Evolutionary conservation across 345 rosid species (phyloP).

Genomic region (Gossypioides kirkii): DNA sequence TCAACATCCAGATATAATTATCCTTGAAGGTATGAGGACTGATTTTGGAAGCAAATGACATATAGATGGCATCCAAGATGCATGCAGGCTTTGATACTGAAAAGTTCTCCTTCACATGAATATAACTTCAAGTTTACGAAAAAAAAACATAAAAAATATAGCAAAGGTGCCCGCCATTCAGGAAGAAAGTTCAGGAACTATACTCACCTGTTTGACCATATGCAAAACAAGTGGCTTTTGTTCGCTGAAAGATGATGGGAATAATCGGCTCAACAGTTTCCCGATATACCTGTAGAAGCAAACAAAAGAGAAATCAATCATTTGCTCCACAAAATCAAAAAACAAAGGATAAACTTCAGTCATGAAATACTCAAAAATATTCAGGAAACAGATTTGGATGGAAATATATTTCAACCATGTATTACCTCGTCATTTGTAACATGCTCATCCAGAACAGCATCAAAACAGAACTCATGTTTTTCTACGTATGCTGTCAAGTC

Average conservation of each 20-base stretch:
- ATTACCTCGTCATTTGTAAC: slow-evolving; percentile 92
- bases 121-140: background rate
- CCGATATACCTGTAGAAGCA: slow-evolving; percentile 64
- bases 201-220: slow-evolving; percentile 96
- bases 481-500: slow-evolving; percentile 98
- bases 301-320: slow-evolving; percentile 14
- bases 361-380: background rate
- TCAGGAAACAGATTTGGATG: background rate
- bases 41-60: background rate
- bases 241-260: slow-evolving; percentile 84
- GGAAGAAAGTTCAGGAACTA: slow-evolving; percentile 8
- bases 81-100: background rate
- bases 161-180: background rate
- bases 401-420: background rate
- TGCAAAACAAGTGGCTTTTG: slow-evolving; percentile 99
- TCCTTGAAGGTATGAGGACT: background rate
- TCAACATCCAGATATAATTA: background rate
- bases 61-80: background rate
- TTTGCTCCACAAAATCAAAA: slow-evolving; percentile 11
- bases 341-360: background rate
- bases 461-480: slow-evolving; percentile 97
- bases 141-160: background rate
- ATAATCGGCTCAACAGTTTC: slow-evolving; percentile 91
- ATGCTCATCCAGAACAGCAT: slow-evolving; percentile 86
- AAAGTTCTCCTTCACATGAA: slow-evolving; percentile 1